A percentile compares a stretch with the other conserved stretches of the same genome.
phyloP scores from a whole-genome alignment of 192 early-diverging fungal species.

The Lunasporangiospora selenospora region DNA sequence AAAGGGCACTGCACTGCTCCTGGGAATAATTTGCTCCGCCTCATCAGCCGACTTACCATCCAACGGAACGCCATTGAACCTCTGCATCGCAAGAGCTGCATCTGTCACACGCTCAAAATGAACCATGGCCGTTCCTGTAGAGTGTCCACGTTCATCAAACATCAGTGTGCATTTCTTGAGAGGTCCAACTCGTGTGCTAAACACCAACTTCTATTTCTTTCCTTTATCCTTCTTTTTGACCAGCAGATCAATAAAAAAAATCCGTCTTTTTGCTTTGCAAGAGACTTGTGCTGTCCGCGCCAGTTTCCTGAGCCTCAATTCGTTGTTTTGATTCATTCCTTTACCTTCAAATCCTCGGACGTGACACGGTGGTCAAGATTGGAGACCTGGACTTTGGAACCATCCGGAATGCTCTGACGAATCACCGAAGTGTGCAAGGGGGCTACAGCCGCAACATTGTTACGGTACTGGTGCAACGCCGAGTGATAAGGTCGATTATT shows the following conservation, averaged over 20 bases:
- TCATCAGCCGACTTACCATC: conserved; percentile 53
- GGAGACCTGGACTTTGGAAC: conserved; percentile 55
- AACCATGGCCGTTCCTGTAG: conserved; percentile 50
- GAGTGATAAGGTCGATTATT: conserved; percentile 5
- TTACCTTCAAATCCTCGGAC: conserved; percentile 53
- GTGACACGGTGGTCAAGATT: conserved; percentile 58
- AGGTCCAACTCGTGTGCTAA: conserved; percentile 44
- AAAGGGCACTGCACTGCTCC: neutral
- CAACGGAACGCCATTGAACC: conserved; percentile 53
- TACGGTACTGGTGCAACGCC: conserved; percentile 17
- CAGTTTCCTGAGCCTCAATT: neutral
- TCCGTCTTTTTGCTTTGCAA: no score
- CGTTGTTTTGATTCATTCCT: neutral
- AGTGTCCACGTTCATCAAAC: conserved; percentile 52
- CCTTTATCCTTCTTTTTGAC: no score
- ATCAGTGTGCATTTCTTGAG: conserved; percentile 50
- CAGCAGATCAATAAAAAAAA: no score
- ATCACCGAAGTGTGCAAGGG: conserved; percentile 9
- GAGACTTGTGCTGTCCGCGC: neutral
- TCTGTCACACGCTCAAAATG: conserved; percentile 45
- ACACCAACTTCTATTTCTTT: conserved; percentile 14
- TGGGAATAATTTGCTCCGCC: no score
- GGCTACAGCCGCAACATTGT: conserved; percentile 6
- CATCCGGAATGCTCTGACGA: conserved; percentile 30
- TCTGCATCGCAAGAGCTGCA: conserved; percentile 48